A percentile compares a stretch with the other conserved stretches of the same genome.
These are phyloP conservation scores for Salix arbutifolia DNA, from an alignment of 345 rosid species.

Conservation along the genomic window DNA sequence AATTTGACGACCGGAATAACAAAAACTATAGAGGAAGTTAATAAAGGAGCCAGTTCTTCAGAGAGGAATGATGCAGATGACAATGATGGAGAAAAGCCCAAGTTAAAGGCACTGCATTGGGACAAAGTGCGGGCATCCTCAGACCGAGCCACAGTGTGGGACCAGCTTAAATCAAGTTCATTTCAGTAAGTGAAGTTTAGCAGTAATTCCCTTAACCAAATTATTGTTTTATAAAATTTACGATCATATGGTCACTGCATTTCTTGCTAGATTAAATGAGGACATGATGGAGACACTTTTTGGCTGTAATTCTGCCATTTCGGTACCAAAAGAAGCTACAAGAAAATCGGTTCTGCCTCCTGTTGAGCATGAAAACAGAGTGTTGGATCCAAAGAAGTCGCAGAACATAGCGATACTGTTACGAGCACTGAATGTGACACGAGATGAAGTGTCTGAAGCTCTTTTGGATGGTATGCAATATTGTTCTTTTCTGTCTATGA, in stretches of 20 bases:
- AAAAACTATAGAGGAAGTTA: slow-evolving; percentile 36
- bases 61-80: slow-evolving; percentile 64
- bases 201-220: not conserved
- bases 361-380: slow-evolving; percentile 75
- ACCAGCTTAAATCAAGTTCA: slow-evolving; percentile 90
- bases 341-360: slow-evolving; percentile 68
- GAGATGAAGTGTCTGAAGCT: slow-evolving; percentile 95
- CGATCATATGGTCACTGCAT: slow-evolving; percentile 5
- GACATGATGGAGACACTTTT: slow-evolving; percentile 95
- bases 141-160: slow-evolving; percentile 98
- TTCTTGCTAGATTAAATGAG: slow-evolving; percentile 66
- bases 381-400: slow-evolving; percentile 91
- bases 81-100: slow-evolving; percentile 66
- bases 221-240: not conserved
- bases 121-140: slow-evolving; percentile 98
- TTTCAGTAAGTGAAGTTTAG: slow-evolving; percentile 66
- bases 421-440: slow-evolving; percentile 87
- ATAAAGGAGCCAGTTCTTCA: slow-evolving; percentile 31
- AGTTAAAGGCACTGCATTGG: slow-evolving; percentile 92
- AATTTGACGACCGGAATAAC: slow-evolving; percentile 17
- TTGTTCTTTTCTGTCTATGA: slow-evolving; percentile 8
- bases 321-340: slow-evolving; percentile 57
- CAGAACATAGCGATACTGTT: slow-evolving; percentile 94
- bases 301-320: slow-evolving; percentile 68
- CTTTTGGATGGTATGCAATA: slow-evolving; percentile 75